phyloP scores from a whole-genome alignment of 176 grass and related monocot species.

The Juncus effusus region DNA sequence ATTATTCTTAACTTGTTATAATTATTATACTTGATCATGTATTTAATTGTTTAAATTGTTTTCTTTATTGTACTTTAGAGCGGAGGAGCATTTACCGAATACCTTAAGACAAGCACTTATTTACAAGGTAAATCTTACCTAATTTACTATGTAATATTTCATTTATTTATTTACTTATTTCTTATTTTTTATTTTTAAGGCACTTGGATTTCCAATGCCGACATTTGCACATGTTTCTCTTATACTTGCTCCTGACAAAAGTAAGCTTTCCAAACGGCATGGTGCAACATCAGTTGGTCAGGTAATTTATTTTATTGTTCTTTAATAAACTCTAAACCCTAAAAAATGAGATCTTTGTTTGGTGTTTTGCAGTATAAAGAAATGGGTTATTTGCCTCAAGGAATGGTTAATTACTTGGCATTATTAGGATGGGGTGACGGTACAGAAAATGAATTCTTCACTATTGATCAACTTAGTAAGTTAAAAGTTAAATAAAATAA shows the following conservation, averaged over 20 bases:
- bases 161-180: no score
- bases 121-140: conserved; percentile 65
- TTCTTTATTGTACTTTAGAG: conserved; percentile 31
- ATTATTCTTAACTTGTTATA: background rate
- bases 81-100: conserved; percentile 98
- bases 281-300: conserved; percentile 97
- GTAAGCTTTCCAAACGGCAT: conserved; percentile 96
- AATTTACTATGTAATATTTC: background rate
- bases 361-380: conserved; percentile 68
- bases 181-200: conserved; percentile 33
- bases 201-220: conserved; percentile 94
- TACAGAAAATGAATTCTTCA: conserved; percentile 98
- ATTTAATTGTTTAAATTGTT: background rate
- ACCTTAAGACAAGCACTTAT: conserved; percentile 92
- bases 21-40: background rate
- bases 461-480: conserved; percentile 71
- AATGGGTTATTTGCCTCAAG: conserved; percentile 97
- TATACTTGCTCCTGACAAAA: conserved; percentile 97
- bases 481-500: conserved; percentile 6
- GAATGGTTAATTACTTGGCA: conserved; percentile 96
- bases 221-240: conserved; percentile 97
- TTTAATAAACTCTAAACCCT: background rate
- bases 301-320: conserved; percentile 31
- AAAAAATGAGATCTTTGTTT: conserved; percentile 1
- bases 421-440: conserved; percentile 95